Evolutionary conservation across 108 stramenopile species (phyloP).

Genomic region (Cyclotella choctawhatcheeana): DNA sequence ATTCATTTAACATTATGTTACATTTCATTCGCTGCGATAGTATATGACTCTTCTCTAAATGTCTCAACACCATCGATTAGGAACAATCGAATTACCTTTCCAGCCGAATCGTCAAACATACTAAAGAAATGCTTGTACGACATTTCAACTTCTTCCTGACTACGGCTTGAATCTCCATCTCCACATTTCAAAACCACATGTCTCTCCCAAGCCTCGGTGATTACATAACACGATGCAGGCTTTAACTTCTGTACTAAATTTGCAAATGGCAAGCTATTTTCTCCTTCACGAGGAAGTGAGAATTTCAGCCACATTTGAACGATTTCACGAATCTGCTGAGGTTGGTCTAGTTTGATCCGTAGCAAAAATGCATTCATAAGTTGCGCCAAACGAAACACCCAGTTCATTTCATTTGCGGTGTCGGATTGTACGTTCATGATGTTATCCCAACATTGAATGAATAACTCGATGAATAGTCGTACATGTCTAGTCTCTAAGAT

Average conservation of each 20-base stretch:
- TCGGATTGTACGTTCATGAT: neutral
- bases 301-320: constrained; percentile 23
- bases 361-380: constrained; percentile 28
- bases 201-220: constrained; percentile 46
- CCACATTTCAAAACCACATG: neutral
- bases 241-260: constrained; percentile 13
- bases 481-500: neutral
- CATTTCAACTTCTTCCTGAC: constrained; percentile 14
- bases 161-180: neutral
- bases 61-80: constrained; percentile 24
- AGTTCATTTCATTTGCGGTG: neutral
- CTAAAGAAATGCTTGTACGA: constrained; percentile 33
- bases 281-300: neutral
- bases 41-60: neutral
- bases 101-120: neutral
- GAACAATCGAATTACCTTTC: constrained; percentile 9
- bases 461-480: neutral
- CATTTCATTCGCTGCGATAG: no score
- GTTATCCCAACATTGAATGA: constrained; percentile 8
- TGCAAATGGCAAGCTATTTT: neutral
- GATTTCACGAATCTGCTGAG: constrained; percentile 12
- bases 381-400: neutral
- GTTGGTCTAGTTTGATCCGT: constrained; percentile 14
- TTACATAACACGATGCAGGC: constrained; percentile 26
- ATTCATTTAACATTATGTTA: no score